Evolutionary conservation across 768 basidiomycete species (phyloP), one percentile per base, ranked within the genome.

Genomic region (Suillus alpinus): DNA sequence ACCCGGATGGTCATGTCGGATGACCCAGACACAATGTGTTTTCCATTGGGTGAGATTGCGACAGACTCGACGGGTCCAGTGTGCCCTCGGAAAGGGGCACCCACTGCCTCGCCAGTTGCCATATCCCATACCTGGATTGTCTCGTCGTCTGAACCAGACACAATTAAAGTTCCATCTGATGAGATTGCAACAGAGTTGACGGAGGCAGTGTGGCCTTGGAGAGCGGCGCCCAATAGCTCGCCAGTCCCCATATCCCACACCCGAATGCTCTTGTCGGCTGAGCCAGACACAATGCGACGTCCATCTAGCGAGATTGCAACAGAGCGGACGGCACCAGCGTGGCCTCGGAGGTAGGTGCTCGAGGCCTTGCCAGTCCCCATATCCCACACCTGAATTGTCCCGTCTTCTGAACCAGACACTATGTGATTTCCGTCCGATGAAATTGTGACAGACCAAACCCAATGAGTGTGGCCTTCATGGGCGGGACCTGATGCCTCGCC

Each of bases 11-110:
- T 61, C 34, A 12, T 50, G 40, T 61, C 60, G 0, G 0, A 2
- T 9, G 44, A 57, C 0, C 60, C 43, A 26, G 53, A 60, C 16
- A 51, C 18, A 5, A 23, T 36, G 32, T 10, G 50, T 41, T 32
- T 57, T 23, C 43, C 31, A 16, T 58, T 46, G 12, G 55, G 34
- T 0, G 66, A 67, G 51, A 67, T 59, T 26, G 66, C 56, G 4
- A 66, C 58, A 1, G 63, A 61, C 6, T 1, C 0, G 10, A 67
- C 63, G 7, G 58, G 23, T 23, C 53, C 14, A 41, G 23, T 57
- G 20, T 61, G 20, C n/a, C 59, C 59, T 31, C 16, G 14, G 13
- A 59, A 40, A 56, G 59, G 36, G 56, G 34, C 26, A 26, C 44
- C 23, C 4, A 57, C 23, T 23, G 7, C 23, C 14, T 41, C 9